Conservation (phyloP, 2,329 filamentous ascomycete genomes). For the Fusarium succisae region DNA sequence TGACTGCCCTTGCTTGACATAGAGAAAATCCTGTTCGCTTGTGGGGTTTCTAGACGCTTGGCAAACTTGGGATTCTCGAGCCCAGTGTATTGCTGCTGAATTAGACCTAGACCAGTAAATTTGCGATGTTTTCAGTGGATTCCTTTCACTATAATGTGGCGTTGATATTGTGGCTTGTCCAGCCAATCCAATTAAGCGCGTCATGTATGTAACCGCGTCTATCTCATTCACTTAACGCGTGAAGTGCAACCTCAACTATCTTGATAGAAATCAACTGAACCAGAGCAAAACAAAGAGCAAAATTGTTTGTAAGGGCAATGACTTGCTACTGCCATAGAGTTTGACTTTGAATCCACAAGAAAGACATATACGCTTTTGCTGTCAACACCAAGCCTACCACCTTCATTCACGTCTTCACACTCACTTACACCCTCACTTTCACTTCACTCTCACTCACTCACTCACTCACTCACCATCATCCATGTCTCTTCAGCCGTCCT, state of each 20-base stretch:
- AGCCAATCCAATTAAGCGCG: conserved; percentile 14
- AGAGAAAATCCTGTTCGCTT: not conserved
- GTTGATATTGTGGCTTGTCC: conserved; percentile 6
- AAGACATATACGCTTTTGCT: not conserved
- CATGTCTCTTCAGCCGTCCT: conserved; percentile 29
- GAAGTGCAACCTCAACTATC: conserved; percentile 2
- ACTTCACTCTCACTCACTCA: not conserved
- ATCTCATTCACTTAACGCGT: conserved; percentile 15
- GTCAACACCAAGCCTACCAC: not conserved
- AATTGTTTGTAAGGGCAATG: not conserved
- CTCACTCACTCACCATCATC: not conserved
- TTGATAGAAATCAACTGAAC: not conserved
- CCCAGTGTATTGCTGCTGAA: not conserved
- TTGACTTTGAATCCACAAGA: not conserved
- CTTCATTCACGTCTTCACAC: not conserved
- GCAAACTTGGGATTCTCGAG: not conserved
- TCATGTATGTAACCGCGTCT: conserved; percentile 15
- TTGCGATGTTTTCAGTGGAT: not conserved
- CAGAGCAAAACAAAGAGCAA: not conserved
- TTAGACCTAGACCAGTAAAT: not conserved
- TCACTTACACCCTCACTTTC: conserved; percentile 21
- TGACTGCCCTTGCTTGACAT: too few species aligned
- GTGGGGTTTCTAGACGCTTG: not conserved
- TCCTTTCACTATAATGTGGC: not conserved
- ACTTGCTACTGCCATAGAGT: not conserved